phyloP scores from a whole-genome alignment of 2,329 filamentous ascomycete genomes.

The Pezicula carpinea region DNA sequence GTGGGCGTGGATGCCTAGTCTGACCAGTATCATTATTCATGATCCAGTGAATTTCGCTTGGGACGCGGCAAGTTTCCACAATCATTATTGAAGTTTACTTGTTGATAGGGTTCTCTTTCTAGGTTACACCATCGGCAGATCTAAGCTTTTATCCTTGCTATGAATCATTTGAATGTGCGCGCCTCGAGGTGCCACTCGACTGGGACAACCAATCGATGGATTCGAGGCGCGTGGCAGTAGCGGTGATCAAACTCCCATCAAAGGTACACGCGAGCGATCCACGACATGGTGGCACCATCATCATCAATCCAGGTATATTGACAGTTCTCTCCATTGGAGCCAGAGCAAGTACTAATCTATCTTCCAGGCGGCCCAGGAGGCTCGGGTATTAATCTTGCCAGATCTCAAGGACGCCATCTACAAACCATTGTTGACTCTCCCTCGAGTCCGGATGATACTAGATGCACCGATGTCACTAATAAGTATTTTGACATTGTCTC shows the following conservation, averaged over 20 bases:
- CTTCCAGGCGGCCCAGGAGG: constrained; percentile 31
- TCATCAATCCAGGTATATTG: constrained; percentile 33
- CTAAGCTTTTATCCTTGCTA: constrained; percentile 25
- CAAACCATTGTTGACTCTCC: constrained; percentile 23
- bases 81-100: too few relatives aligned
- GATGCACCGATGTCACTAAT: not conserved
- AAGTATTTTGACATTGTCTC: constrained; percentile 34
- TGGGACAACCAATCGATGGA: constrained; percentile 26
- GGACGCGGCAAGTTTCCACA: too few relatives aligned
- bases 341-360: not conserved
- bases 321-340: not conserved
- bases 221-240: constrained; percentile 28
- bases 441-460: not conserved
- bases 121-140: too few relatives aligned
- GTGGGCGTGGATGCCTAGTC: too few relatives aligned
- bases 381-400: constrained; percentile 26
- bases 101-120: too few relatives aligned
- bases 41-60: too few relatives aligned
- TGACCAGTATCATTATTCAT: too few relatives aligned
- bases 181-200: constrained; percentile 35
- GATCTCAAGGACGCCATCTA: constrained; percentile 17
- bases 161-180: constrained; percentile 32
- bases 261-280: constrained; percentile 29
- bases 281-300: constrained; percentile 31
- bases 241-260: constrained; percentile 34